phyloP scores from a whole-genome alignment of 192 early-diverging fungal species.

The Podila clonocystis region DNA sequence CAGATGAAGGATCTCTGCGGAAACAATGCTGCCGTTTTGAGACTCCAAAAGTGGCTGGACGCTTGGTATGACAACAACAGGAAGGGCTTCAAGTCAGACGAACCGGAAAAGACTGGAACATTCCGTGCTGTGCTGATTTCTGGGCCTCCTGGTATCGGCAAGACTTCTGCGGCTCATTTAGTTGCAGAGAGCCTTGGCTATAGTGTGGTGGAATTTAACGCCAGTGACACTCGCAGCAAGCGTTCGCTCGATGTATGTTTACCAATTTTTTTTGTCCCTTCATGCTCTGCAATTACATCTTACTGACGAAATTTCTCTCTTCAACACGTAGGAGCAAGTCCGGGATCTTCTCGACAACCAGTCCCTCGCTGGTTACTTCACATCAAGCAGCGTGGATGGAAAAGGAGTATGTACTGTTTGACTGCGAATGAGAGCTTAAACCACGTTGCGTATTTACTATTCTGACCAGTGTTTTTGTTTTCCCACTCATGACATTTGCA shows the following conservation, averaged over 20 bases:
- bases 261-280: background rate
- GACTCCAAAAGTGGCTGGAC: constrained; percentile 78
- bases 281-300: too few relatives aligned
- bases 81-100: constrained; percentile 61
- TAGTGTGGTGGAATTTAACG: constrained; percentile 94
- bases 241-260: constrained; percentile 76
- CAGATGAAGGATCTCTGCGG: constrained; percentile 86
- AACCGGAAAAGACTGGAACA: constrained; percentile 59
- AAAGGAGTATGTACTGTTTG: constrained; percentile 28
- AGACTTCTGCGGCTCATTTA: constrained; percentile 96
- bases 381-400: constrained; percentile 2
- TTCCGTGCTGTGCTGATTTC: constrained; percentile 84
- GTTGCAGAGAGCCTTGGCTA: constrained; percentile 83
- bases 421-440: background rate
- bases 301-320: background rate
- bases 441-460: background rate
- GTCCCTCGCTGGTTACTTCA: constrained; percentile 65
- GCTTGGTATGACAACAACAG: constrained; percentile 70
- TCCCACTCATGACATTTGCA: background rate
- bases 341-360: constrained; percentile 64
- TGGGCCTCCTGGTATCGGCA: constrained; percentile 98
- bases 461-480: background rate
- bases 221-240: constrained; percentile 95
- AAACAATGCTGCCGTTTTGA: constrained; percentile 78
- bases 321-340: constrained; percentile 49